Conservation (phyloP, 345 rosid genomes). For the Microthlaspi erraticum region DNA sequence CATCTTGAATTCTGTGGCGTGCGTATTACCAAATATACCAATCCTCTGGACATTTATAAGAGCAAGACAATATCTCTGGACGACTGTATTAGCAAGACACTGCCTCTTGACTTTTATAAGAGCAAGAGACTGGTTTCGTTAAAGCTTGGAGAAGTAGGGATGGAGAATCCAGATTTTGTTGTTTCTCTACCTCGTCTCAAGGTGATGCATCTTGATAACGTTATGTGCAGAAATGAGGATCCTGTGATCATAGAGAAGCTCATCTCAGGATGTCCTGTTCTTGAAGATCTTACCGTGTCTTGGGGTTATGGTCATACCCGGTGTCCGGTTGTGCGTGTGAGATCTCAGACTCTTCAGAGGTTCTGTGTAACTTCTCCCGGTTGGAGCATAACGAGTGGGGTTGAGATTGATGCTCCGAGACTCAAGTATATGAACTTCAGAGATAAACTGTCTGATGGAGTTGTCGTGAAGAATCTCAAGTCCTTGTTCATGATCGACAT, state of each 20-base stretch:
- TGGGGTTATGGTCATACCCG: neutral
- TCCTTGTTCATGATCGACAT: conserved; percentile 20
- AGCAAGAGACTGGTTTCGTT: conserved; percentile 13
- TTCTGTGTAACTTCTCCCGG: no score
- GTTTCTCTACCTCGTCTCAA: conserved; percentile 23
- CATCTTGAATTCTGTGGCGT: neutral
- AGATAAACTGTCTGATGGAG: neutral
- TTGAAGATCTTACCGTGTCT: conserved; percentile 2
- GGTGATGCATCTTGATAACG: neutral
- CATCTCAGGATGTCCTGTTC: conserved; percentile 23
- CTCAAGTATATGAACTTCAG: neutral
- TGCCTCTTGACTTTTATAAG: neutral
- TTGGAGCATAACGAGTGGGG: neutral
- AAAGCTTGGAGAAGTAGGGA: neutral
- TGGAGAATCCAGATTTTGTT: neutral
- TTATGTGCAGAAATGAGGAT: neutral
- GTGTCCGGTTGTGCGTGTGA: conserved; percentile 7
- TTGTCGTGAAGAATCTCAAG: conserved; percentile 11
- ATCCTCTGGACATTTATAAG: no score
- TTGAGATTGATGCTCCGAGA: conserved; percentile 33
- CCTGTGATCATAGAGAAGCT: conserved; percentile 7
- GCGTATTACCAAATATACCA: neutral
- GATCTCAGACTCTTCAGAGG: conserved; percentile 25
- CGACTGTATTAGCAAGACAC: no score
- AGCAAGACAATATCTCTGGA: neutral